Base-by-base conservation (phyloP, 2,329 filamentous ascomycete genomes). In the Penicillium sp. region DNA sequence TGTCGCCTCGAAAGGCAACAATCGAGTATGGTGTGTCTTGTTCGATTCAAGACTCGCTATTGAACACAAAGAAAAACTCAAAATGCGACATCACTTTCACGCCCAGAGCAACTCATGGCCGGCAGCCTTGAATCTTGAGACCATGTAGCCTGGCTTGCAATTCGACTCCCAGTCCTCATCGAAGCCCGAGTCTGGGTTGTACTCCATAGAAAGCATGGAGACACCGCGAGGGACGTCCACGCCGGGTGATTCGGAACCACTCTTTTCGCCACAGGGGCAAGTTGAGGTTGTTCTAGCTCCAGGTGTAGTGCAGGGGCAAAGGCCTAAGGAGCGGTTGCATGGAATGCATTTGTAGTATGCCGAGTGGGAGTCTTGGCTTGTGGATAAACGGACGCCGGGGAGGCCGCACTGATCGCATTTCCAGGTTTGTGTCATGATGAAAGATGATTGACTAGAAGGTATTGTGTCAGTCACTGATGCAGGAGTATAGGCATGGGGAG, bases 131-230 rank as follows among this genome's bases (percentile, higher is more conserved):
- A 59, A 59, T 19, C 57, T 51, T 26, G 51, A 51, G 8, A 59
- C 57, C 57, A 59, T 59, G 29, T 39, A 59, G 14, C 57, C 57
- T 14, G 57, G 57, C 21, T 43, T 59, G 47, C 57, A 59, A 39
- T 59, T 59, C 22, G 57, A 43, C 47, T 59, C 57, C 57, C 57
- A 59, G 35, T 59, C 57, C 47, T 54, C 54, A 42, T 59, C 57
- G 22, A 59, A 59, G 2, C 51, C 57, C 9, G 42, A 27, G 3
- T 59, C 29, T 6, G 54, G 54, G 47, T 57, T 57, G 50, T 47
- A 37, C 43, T 50, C 22, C 8, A 22, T 42, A 1, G 50, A 9
- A 13, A 27, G 11, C 35, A 59, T 33, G 33, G 48, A 27, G 13
- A 50, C 22, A 19, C 48, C 48, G 8, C 33, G 33, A 19, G 48